Evolutionary conservation across 768 basidiomycete species (phyloP).

Genomic region (Russula foetens): DNA sequence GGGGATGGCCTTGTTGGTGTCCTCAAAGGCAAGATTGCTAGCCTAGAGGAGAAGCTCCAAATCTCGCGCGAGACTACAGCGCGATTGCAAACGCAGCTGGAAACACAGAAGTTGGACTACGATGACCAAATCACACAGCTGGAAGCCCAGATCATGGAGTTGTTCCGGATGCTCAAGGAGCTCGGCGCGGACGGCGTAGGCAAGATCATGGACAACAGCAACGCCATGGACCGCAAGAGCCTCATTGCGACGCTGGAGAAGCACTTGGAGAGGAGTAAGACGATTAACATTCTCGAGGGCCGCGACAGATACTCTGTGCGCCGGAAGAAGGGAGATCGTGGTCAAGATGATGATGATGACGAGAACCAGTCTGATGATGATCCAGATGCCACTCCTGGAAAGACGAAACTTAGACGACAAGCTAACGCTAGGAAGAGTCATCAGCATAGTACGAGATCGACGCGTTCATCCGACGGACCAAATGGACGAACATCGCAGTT

Average conservation of each 20-base stretch:
- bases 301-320: slow-evolving; percentile 30
- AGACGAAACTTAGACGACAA: slow-evolving; percentile 37
- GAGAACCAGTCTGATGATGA: slow-evolving; percentile 45
- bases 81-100: slow-evolving; percentile 68
- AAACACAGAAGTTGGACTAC: slow-evolving; percentile 67
- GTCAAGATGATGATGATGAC: slow-evolving; percentile 29
- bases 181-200: slow-evolving; percentile 63
- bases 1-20: slow-evolving; percentile 78
- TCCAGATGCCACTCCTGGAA: slow-evolving; percentile 49
- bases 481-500: slow-evolving; percentile 69
- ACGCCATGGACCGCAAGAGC: slow-evolving; percentile 67
- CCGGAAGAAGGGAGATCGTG: slow-evolving; percentile 28
- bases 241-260: slow-evolving; percentile 75
- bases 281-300: slow-evolving; percentile 82
- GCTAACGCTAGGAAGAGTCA: slow-evolving; percentile 29
- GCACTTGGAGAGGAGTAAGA: slow-evolving; percentile 75
- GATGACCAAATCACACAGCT: slow-evolving; percentile 84
- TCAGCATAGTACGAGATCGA: slow-evolving; percentile 22
- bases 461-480: slow-evolving; percentile 35
- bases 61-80: slow-evolving; percentile 74
- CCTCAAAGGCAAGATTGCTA: slow-evolving; percentile 61
- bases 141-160: slow-evolving; percentile 86
- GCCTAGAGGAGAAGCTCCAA: slow-evolving; percentile 68
- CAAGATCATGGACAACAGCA: slow-evolving; percentile 52
- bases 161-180: slow-evolving; percentile 91